Evolutionary conservation across 345 rosid genomes (phyloP).

Genomic region (Salix koriyanagi): DNA sequence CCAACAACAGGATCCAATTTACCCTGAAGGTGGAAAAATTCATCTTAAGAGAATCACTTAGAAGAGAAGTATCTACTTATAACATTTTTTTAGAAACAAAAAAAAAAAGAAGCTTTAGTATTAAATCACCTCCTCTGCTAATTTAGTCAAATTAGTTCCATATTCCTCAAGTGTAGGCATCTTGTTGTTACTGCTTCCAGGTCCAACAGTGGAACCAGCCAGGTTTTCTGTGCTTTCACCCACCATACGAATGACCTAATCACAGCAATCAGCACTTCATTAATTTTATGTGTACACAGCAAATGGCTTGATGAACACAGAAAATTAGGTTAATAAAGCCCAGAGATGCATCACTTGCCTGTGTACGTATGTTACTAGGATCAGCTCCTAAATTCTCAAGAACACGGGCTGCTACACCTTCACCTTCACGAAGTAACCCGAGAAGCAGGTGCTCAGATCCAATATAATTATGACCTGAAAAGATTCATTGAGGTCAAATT

Average conservation of each 20-base stretch:
- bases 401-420: slow-evolving; percentile 99
- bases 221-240: slow-evolving; percentile 87
- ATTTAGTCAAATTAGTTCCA: slow-evolving; percentile 92
- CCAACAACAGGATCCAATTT: slow-evolving; percentile 99
- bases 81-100: background rate
- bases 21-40: slow-evolving; percentile 47
- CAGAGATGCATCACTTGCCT: slow-evolving; percentile 46
- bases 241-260: slow-evolving; percentile 94
- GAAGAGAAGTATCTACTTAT: background rate
- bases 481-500: slow-evolving; percentile 1
- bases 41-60: background rate
- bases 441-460: slow-evolving; percentile 99
- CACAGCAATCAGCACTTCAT: slow-evolving; percentile 11
- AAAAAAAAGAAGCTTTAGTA: background rate
- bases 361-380: slow-evolving; percentile 84
- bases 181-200: slow-evolving; percentile 69
- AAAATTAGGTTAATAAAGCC: background rate
- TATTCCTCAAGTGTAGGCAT: slow-evolving; percentile 99
- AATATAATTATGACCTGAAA: slow-evolving; percentile 89
- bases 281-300: background rate
- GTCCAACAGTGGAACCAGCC: slow-evolving; percentile 67
- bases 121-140: slow-evolving; percentile 83
- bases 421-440: slow-evolving; percentile 95
- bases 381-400: slow-evolving; percentile 95
- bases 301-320: background rate